Conservation (phyloP, 1,284 basidiomycete species). For the Salmacisia buchloeana region DNA sequence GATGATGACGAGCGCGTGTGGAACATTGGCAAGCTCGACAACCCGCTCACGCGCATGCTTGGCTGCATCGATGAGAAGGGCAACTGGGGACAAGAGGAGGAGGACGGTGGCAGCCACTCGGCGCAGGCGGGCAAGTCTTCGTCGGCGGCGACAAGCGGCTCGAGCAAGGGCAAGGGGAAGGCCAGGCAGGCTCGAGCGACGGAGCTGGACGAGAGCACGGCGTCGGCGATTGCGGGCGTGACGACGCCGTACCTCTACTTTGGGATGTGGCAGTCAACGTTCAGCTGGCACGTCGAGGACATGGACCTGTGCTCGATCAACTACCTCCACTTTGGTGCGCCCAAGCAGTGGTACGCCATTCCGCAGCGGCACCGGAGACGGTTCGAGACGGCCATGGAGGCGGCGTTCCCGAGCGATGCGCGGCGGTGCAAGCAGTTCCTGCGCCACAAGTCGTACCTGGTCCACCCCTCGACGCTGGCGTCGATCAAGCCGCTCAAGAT, state of each 20-base stretch:
- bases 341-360: constrained; percentile 91
- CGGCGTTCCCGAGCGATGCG: constrained; percentile 40
- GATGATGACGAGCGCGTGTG: constrained; percentile 73
- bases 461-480: constrained; percentile 77
- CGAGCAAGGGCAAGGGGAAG: not conserved
- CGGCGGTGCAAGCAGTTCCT: constrained; percentile 85
- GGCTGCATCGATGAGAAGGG: not conserved
- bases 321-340: constrained; percentile 97
- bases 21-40: constrained; percentile 89
- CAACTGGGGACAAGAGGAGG: not conserved
- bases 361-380: constrained; percentile 69
- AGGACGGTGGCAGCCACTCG: not conserved
- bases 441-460: constrained; percentile 92
- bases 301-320: constrained; percentile 94
- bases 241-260: constrained; percentile 98
- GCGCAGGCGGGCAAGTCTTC: constrained; percentile 11
- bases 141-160: not conserved
- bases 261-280: constrained; percentile 95
- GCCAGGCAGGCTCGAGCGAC: not conserved
- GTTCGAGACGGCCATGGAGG: constrained; percentile 47
- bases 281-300: constrained; percentile 96
- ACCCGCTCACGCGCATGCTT: constrained; percentile 72
- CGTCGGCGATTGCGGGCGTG: constrained; percentile 69
- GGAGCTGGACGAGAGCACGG: not conserved
- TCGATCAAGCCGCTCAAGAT: constrained; percentile 57